These are phyloP conservation scores for Clavispora santaluciae DNA, from an alignment of 805 yeast genomes.

Conservation along the genomic window DNA sequence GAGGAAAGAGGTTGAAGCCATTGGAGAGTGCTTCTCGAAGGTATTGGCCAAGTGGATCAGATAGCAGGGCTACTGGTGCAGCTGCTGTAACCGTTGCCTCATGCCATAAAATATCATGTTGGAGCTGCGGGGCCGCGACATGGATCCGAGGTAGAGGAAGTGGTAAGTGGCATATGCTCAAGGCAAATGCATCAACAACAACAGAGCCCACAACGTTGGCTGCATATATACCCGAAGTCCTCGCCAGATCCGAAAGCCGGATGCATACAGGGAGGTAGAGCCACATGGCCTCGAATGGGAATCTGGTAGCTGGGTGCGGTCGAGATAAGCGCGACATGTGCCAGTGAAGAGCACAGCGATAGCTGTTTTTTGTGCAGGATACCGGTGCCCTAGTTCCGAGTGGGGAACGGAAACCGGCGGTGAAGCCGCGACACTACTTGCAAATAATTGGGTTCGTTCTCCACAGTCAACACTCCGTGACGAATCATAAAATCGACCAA, in stretches of 20 bases:
- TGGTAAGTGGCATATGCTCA: constrained; percentile 8
- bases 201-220: neutral
- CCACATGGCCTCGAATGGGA: too few species aligned
- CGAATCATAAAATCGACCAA: constrained; percentile 83
- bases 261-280: constrained; percentile 8
- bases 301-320: too few species aligned
- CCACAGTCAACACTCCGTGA: constrained; percentile 67
- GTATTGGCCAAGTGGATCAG: constrained; percentile 5
- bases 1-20: constrained; percentile 11
- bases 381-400: constrained; percentile 5
- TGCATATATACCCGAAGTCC: constrained; percentile 6
- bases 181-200: neutral
- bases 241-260: constrained; percentile 3
- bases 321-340: neutral
- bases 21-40: neutral
- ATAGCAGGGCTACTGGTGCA: neutral
- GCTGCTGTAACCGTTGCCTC: neutral
- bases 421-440: constrained; percentile 60
- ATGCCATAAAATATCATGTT: constrained; percentile 5
- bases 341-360: neutral
- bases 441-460: constrained; percentile 60
- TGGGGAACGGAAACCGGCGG: constrained; percentile 67
- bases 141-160: neutral
- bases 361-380: neutral
- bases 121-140: neutral